Base-by-base conservation (phyloP, 345 rosid species). In the Eucalyptus virginea region DNA sequence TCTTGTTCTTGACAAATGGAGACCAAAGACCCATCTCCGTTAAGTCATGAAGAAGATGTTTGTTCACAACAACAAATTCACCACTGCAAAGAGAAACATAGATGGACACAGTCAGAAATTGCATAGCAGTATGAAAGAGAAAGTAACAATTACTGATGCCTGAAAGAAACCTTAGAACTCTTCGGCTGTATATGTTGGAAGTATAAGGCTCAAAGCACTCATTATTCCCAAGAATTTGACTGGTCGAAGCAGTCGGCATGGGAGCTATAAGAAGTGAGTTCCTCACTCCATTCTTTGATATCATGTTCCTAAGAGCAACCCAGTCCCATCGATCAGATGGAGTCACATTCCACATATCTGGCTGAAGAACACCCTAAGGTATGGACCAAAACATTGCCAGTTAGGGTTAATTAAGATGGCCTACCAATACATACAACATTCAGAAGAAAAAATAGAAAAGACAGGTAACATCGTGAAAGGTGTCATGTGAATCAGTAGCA, bases 161-260 rank as follows among this genome's bases (percentile, higher is more conserved):
- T 81, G 28, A 5, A 8, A 83, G 91, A 90, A 90, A 97, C 99
- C 99, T 97, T 88, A 96, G 91, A 90, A 97, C 99, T 93, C 99
- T 95, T 54, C 99, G 98, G 87, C 96, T 97, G 83, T 97, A 97
- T 44, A 96, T 97, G 91, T 97, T 96, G 86, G 99, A 97, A 51
- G 99, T 97, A 91, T 96, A 97, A 30, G 99, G 99, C 93, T 96
- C 98, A 91, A 97, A 97, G 92, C 99, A 97, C 90, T 97, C 99
- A 88, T 96, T 97, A 88, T 97, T 97, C 89, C 99, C 99, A 88
- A 97, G 99, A 93, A 97, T 97, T 92, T 97, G 99, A 90, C 99
- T 97, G 77, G 99, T 97, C 51, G 99, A 97, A 89, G 98, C 99
- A 90, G 99, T 97, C 4, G 99, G 99, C 99, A 97, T 97, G 62